Evolutionary conservation across 345 rosid species (phyloP).

Genomic region (Moricandia arvensis): DNA sequence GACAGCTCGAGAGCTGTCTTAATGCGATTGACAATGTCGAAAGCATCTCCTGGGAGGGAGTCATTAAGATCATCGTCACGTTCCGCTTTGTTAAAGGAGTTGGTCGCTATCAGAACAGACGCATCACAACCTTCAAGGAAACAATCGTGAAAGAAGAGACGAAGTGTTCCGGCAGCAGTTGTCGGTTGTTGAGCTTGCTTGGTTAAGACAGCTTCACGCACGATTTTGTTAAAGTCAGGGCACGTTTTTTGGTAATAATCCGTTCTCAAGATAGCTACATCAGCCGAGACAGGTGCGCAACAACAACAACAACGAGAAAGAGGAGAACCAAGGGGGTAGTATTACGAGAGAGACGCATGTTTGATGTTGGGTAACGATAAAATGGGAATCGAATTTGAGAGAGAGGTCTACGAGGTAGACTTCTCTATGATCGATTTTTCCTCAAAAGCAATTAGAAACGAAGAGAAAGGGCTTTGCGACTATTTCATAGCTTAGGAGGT

Average conservation of each 20-base stretch:
- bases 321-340: constrained; percentile 12
- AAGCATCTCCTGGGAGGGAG: constrained; percentile 71
- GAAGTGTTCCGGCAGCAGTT: constrained; percentile 69
- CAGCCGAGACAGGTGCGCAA: constrained; percentile 14
- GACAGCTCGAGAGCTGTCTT: constrained; percentile 68
- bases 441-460: constrained; percentile 16
- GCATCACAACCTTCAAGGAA: constrained; percentile 72
- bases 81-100: constrained; percentile 55
- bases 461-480: constrained; percentile 8
- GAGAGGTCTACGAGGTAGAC: constrained; percentile 34
- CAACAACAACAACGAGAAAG: not conserved
- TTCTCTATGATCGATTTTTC: constrained; percentile 17
- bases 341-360: constrained; percentile 15
- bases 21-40: constrained; percentile 52
- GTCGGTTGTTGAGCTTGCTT: constrained; percentile 48
- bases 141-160: constrained; percentile 77
- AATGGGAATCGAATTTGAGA: not conserved
- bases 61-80: constrained; percentile 54
- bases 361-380: not conserved
- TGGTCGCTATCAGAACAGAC: constrained; percentile 62
- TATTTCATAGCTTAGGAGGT: constrained; percentile 34
- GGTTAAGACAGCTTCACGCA: constrained; percentile 40
- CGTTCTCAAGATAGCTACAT: constrained; percentile 29
- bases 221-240: constrained; percentile 46
- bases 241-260: constrained; percentile 54